Percentiles rank a stretch among this genome's conserved stretches.
These are phyloP conservation scores for Massarina eburnea DNA, from an alignment of 2,329 filamentous ascomycete species.

Conservation along the genomic window DNA sequence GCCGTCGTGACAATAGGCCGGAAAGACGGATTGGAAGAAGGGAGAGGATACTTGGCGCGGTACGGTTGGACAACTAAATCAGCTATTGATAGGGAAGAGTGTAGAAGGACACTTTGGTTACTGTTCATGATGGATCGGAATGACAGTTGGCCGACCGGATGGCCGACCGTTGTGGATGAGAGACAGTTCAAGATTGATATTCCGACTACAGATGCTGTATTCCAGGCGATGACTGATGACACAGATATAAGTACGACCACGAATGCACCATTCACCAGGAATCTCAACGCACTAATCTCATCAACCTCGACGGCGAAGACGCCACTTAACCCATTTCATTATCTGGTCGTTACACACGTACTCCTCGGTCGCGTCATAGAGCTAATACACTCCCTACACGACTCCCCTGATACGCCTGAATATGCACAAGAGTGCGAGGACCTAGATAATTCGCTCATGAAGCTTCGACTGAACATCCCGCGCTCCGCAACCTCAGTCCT, in stretches of 20 bases:
- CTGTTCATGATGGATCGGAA: constrained; percentile 33
- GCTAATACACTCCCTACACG: constrained; percentile 30
- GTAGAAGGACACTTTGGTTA: constrained; percentile 32
- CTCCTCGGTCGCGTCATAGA: constrained; percentile 31
- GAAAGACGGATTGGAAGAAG: background rate
- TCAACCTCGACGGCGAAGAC: constrained; percentile 9
- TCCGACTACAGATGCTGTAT: constrained; percentile 23
- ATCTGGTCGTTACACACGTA: constrained; percentile 27
- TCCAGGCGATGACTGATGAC: constrained; percentile 21
- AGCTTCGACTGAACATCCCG: constrained; percentile 31
- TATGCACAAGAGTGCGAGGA: constrained; percentile 25
- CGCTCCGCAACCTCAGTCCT: constrained; percentile 23
- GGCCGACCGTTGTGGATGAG: constrained; percentile 31
- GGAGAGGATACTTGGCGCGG: background rate
- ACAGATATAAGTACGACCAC: background rate
- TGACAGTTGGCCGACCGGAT: constrained; percentile 30
- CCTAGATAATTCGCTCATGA: constrained; percentile 25
- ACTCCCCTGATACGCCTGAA: constrained; percentile 19
- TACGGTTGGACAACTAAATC: constrained; percentile 8
- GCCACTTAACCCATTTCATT: constrained; percentile 24
- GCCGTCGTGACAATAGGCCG: background rate
- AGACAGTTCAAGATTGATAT: constrained; percentile 35
- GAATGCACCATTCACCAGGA: constrained; percentile 23
- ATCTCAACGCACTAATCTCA: constrained; percentile 22
- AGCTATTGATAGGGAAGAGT: constrained; percentile 29